These are phyloP conservation scores for Copromyces sp. DNA, from an alignment of 495 filamentous ascomycete species.

Conservation along the genomic window DNA sequence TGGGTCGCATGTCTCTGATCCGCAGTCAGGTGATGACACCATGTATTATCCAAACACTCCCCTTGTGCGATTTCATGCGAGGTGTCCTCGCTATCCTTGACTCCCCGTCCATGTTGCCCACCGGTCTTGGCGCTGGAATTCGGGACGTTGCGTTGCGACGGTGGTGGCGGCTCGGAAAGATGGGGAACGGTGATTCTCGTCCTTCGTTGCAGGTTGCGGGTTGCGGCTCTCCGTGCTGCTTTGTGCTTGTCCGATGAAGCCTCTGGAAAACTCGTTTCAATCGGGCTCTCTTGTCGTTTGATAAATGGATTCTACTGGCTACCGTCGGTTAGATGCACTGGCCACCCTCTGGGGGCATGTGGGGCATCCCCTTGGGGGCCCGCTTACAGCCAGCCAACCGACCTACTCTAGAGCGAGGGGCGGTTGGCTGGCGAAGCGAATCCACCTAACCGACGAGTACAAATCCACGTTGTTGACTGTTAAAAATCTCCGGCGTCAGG, in stretches of 20 bases:
- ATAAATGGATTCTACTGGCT: not conserved
- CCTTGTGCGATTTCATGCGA: not conserved
- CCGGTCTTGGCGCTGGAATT: not conserved
- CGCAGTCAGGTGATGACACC: conserved; percentile 23
- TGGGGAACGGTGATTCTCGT: not conserved
- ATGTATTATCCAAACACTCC: conserved; percentile 16
- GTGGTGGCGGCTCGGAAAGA: not conserved
- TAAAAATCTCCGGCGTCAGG: not conserved
- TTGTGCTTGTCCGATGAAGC: not conserved
- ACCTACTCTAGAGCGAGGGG: too few relatives aligned
- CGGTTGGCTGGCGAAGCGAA: too few relatives aligned
- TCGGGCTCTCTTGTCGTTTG: not conserved
- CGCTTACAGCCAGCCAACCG: too few relatives aligned
- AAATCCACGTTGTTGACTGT: not conserved
- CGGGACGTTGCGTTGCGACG: not conserved
- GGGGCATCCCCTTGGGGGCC: too few relatives aligned
- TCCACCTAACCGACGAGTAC: too few relatives aligned
- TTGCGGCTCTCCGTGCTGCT: not conserved
- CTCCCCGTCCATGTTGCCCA: not conserved
- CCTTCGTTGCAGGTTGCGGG: not conserved
- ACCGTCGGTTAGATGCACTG: too few relatives aligned
- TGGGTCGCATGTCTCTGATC: not conserved
- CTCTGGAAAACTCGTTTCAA: not conserved
- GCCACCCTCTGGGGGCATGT: too few relatives aligned
- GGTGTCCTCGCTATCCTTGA: not conserved